Evolutionary conservation across 2,329 filamentous ascomycete genomes (phyloP).

Genomic region (Fonsecaea erecta): DNA sequence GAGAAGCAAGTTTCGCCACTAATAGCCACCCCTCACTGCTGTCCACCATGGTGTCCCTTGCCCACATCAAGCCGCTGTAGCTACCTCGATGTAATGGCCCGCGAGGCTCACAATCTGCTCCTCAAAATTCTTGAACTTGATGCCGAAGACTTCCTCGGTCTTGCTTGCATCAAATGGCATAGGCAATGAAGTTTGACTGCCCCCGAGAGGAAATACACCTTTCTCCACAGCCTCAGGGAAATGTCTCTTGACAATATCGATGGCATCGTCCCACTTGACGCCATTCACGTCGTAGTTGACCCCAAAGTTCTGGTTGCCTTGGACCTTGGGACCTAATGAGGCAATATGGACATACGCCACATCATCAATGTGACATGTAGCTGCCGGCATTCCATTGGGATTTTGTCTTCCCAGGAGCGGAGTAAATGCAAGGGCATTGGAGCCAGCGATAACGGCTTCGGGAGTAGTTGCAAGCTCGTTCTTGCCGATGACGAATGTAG

Average conservation of each 20-base stretch:
- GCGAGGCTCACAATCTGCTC: slow-evolving; percentile 40
- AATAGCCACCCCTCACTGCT: not conserved
- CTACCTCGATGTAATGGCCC: slow-evolving; percentile 26
- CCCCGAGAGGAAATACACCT: slow-evolving; percentile 50
- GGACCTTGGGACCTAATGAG: slow-evolving; percentile 34
- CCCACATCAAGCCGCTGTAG: not conserved
- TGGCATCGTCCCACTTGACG: slow-evolving; percentile 47
- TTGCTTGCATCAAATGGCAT: slow-evolving; percentile 54
- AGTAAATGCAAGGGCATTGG: slow-evolving; percentile 35
- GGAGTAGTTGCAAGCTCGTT: slow-evolving; percentile 39
- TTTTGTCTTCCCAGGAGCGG: slow-evolving; percentile 24
- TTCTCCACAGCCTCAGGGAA: slow-evolving; percentile 47
- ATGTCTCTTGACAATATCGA: slow-evolving; percentile 49
- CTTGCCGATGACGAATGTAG: slow-evolving; percentile 65
- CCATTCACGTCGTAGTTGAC: slow-evolving; percentile 22
- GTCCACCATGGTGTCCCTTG: not conserved
- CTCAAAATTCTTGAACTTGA: slow-evolving; percentile 48
- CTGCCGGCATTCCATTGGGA: slow-evolving; percentile 15
- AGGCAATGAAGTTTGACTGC: slow-evolving; percentile 61
- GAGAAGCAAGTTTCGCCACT: not conserved
- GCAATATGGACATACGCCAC: slow-evolving; percentile 41
- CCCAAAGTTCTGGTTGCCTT: slow-evolving; percentile 31
- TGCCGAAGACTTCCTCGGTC: slow-evolving; percentile 48
- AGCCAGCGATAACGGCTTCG: slow-evolving; percentile 29
- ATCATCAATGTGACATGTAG: slow-evolving; percentile 40